These are phyloP conservation scores for Hypoxylon trugodes DNA, from an alignment of 495 filamentous ascomycete species.

Conservation along the genomic window DNA sequence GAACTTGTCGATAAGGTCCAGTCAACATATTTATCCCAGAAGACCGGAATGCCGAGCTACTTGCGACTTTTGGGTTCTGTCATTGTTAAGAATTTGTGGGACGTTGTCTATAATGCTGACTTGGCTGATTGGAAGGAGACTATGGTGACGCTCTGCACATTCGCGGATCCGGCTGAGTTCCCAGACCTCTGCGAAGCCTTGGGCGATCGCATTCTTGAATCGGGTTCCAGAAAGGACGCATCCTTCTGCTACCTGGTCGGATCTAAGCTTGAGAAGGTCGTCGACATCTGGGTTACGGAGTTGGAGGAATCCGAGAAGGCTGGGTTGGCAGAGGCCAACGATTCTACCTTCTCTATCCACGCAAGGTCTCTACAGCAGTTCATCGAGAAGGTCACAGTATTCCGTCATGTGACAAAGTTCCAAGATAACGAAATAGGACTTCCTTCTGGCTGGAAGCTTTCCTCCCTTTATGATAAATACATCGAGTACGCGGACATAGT, in stretches of 20 bases:
- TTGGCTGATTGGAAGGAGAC: slow-evolving; percentile 94
- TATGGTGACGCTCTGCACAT: slow-evolving; percentile 94
- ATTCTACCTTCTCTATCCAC: slow-evolving; percentile 90
- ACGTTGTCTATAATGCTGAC: slow-evolving; percentile 95
- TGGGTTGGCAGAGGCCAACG: slow-evolving; percentile 71
- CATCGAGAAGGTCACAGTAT: slow-evolving; percentile 98
- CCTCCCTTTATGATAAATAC: slow-evolving; percentile 90
- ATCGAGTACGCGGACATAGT: slow-evolving; percentile 96
- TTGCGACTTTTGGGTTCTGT: slow-evolving; percentile 89
- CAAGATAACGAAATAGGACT: slow-evolving; percentile 75
- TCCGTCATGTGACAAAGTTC: slow-evolving; percentile 93
- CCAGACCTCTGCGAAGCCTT: slow-evolving; percentile 95
- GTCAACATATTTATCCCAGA: slow-evolving; percentile 86
- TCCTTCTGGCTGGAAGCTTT: slow-evolving; percentile 87
- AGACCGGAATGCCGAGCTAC: slow-evolving; percentile 86
- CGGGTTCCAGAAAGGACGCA: slow-evolving; percentile 80
- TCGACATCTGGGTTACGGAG: slow-evolving; percentile 91
- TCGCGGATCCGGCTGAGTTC: slow-evolving; percentile 89
- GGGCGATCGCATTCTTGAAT: slow-evolving; percentile 88
- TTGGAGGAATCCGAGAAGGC: slow-evolving; percentile 82
- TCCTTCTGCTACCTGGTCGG: slow-evolving; percentile 95
- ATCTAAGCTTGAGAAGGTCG: slow-evolving; percentile 96
- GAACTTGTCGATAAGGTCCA: slow-evolving; percentile 94
- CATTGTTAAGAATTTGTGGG: slow-evolving; percentile 96
- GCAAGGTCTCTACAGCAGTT: slow-evolving; percentile 87